Evolutionary conservation across 345 rosid genomes (phyloP).

Genomic region (Trapa bicornis): DNA sequence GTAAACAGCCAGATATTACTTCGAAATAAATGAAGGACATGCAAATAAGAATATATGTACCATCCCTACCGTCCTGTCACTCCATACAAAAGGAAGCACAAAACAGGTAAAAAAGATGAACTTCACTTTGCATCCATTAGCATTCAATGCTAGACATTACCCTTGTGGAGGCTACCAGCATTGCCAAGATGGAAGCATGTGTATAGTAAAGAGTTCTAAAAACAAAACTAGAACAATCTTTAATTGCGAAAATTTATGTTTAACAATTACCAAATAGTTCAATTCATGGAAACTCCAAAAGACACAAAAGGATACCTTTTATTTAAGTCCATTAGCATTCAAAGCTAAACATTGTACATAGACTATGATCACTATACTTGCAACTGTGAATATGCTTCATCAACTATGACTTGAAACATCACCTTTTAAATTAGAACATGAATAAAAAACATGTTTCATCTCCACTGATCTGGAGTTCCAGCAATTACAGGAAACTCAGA

Average conservation of each 20-base stretch:
- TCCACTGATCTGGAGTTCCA: slow-evolving; percentile 22
- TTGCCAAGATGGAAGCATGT: slow-evolving; percentile 14
- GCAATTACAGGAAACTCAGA: slow-evolving; percentile 2
- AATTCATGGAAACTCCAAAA: neutral
- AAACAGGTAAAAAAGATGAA: neutral
- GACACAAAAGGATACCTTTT: no score
- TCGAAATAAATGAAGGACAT: neutral
- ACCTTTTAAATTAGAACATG: neutral
- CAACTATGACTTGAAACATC: neutral
- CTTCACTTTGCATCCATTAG: slow-evolving; percentile 20
- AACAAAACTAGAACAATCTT: neutral
- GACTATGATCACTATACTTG: neutral
- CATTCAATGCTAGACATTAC: slow-evolving; percentile 35
- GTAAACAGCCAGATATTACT: neutral
- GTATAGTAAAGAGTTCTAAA: neutral
- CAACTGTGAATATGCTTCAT: neutral
- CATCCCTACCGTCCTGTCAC: neutral
- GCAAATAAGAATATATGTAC: neutral
- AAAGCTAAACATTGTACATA: slow-evolving; percentile 22
- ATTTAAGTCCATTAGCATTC: slow-evolving; percentile 24
- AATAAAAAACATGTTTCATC: slow-evolving; percentile 12
- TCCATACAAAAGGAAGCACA: neutral
- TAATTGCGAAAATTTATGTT: no score
- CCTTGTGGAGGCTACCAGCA: slow-evolving; percentile 16
- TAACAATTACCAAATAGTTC: neutral